phyloP scores from a whole-genome alignment of 352 stramenopile genomes.

The Phytophthora capsici region DNA sequence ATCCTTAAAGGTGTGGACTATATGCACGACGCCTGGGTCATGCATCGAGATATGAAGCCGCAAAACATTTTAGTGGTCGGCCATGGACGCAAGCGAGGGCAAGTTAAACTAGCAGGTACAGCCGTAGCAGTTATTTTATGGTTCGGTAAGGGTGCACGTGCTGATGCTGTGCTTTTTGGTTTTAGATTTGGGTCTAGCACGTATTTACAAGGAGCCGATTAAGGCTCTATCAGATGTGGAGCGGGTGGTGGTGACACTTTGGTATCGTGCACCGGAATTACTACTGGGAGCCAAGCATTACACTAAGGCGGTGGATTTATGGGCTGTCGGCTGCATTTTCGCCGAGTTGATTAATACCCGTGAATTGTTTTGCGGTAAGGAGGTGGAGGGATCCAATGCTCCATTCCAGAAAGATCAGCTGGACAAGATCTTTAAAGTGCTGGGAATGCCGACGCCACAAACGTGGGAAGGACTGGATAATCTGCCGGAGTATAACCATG shows the following conservation, averaged over 20 bases:
- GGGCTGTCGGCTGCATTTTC: conserved; percentile 96
- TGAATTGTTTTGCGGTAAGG: conserved; percentile 89
- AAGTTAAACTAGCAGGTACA: conserved; percentile 81
- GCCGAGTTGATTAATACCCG: conserved; percentile 91
- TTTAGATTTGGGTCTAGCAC: conserved; percentile 86
- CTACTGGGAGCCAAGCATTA: conserved; percentile 94
- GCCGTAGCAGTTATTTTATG: background rate
- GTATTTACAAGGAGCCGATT: conserved; percentile 89
- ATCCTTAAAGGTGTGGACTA: conserved; percentile 93
- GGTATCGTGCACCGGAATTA: conserved; percentile 96
- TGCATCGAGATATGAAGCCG: conserved; percentile 95
- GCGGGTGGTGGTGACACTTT: conserved; percentile 95
- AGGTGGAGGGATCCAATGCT: conserved; percentile 87
- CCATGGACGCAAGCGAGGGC: conserved; percentile 79
- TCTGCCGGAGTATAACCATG: conserved; percentile 81
- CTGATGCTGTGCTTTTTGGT: background rate
- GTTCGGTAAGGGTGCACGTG: background rate
- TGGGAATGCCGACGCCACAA: conserved; percentile 86
- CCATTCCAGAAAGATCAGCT: conserved; percentile 92
- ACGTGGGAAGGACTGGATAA: conserved; percentile 86
- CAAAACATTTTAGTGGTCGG: conserved; percentile 94
- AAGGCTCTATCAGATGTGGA: conserved; percentile 90
- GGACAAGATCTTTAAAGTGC: conserved; percentile 92
- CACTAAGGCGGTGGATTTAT: conserved; percentile 96
- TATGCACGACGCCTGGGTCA: conserved; percentile 94